Evolutionary conservation across 805 yeast genomes (phyloP).

Genomic region (Teunomyces pallodes): DNA sequence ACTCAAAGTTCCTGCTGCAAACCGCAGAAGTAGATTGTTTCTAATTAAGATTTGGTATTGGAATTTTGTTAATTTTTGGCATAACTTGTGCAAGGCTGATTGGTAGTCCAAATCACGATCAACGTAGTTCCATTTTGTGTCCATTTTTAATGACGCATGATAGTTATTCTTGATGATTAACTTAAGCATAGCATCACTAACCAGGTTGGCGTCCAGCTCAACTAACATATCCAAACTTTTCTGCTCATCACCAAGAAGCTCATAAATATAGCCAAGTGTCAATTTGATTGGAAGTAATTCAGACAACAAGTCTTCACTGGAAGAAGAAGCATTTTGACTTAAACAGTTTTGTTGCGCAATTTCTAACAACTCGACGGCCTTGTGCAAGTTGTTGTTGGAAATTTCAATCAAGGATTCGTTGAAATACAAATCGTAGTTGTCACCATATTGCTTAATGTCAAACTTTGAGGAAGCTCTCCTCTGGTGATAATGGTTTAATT

Average conservation of each 20-base stretch:
- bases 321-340: constrained; percentile 35
- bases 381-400: constrained; percentile 34
- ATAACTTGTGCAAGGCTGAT: constrained; percentile 19
- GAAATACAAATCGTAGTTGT: constrained; percentile 54
- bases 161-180: constrained; percentile 47
- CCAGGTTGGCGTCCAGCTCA: constrained; percentile 18
- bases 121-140: constrained; percentile 16
- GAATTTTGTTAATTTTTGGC: constrained; percentile 24
- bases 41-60: constrained; percentile 42
- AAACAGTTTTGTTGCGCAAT: constrained; percentile 45
- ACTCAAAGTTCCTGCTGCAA: constrained; percentile 36
- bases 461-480: neutral
- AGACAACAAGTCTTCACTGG: constrained; percentile 44
- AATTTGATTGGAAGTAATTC: constrained; percentile 62
- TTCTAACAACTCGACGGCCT: constrained; percentile 44
- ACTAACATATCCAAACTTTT: constrained; percentile 38
- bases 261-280: constrained; percentile 57
- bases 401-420: constrained; percentile 55
- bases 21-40: constrained; percentile 45
- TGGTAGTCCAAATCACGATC: constrained; percentile 34
- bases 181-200: constrained; percentile 39
- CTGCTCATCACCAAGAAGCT: constrained; percentile 28
- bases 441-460: neutral
- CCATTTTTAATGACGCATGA: constrained; percentile 21
- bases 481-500: constrained; percentile 23